Conservation (phyloP, 441 rosid species). For the Arabidopsis lyrata region DNA sequence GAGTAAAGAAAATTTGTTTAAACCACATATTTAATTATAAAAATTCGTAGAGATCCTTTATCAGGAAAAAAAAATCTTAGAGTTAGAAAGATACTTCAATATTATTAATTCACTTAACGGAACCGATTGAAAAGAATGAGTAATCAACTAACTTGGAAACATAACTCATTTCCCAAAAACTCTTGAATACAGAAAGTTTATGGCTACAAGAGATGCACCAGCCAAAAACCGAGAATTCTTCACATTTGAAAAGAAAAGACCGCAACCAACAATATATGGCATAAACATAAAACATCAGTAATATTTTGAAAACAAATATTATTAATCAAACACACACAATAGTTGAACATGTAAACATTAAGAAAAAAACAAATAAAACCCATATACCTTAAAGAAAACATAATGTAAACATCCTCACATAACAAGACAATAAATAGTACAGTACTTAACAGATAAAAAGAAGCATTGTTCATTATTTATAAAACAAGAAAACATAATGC, state of each 20-base stretch:
- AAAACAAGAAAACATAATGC: slow-evolving; percentile 3
- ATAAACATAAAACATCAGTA: not conserved
- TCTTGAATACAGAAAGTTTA: not conserved
- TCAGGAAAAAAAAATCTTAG: not conserved
- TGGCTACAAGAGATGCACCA: not conserved
- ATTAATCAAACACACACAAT: not conserved
- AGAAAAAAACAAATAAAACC: not conserved
- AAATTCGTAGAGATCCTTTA: too few relatives aligned
- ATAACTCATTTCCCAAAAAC: not conserved
- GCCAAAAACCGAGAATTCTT: not conserved
- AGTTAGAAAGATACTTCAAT: not conserved
- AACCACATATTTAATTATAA: not conserved
- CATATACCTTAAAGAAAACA: slow-evolving; percentile 11
- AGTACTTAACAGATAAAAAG: slow-evolving; percentile 4
- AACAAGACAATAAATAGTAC: not conserved
- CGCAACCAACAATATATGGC: not conserved
- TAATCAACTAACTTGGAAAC: not conserved
- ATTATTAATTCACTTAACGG: not conserved
- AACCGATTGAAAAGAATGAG: not conserved
- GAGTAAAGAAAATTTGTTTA: not conserved
- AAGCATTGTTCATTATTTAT: slow-evolving; percentile 20
- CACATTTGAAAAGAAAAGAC: not conserved
- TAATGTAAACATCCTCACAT: not conserved
- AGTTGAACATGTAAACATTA: not conserved
- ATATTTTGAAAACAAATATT: not conserved